Evolutionary conservation across 1,139 yeast species (phyloP), one percentile per base, ranked within the genome.

Genomic region (Diutina pseudorugosa): DNA sequence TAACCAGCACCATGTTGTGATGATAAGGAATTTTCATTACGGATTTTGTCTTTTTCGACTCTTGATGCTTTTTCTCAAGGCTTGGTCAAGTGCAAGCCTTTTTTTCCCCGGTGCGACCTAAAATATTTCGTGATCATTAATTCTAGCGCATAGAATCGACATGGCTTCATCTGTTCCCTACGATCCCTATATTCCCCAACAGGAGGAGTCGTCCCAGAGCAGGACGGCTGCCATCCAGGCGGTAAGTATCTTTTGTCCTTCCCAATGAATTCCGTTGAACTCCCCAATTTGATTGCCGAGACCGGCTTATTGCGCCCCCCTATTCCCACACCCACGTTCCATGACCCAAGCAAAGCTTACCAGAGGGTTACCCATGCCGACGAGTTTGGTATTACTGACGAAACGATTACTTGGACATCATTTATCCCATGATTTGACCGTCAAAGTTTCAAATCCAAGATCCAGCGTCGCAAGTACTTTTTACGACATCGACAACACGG

Each of bases 201-300:
- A 74, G 50, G 75, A 76, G 18, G 78, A 77, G 54, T 78, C 74
- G 63, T 73, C 79, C 52, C 77, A 77, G 60, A 71, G 82, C 62
- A 82, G 85, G 67, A 84, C 95, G 40, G 94, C 95, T 44, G 90
- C 90, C 58, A 81, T 87, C 65, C 93, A 86, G 68, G 93, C 93
- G 48, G 86, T 81, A 76, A 60, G 86, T 80, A 58, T 52, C 36
- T 30, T 30, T 9, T 14, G 11, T 11, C n/a, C 4, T 30, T 5
- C 36, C n/a, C 8, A 4, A 4, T 30, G 36, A 30, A 11, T 12
- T 4, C 14, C 36, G 14, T 11, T 30, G n/a, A n/a, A n/a, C 12
- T 12, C n/a, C 36, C n/a, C 36, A 14, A 30, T 23, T 4, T 23
- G 6, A 23, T 23, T 9, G 36, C n/a, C 36, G 36, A 30, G n/a